These are phyloP conservation scores for Trichoderma semiorbis DNA, from an alignment of 2,329 filamentous ascomycete genomes.

Conservation along the genomic window DNA sequence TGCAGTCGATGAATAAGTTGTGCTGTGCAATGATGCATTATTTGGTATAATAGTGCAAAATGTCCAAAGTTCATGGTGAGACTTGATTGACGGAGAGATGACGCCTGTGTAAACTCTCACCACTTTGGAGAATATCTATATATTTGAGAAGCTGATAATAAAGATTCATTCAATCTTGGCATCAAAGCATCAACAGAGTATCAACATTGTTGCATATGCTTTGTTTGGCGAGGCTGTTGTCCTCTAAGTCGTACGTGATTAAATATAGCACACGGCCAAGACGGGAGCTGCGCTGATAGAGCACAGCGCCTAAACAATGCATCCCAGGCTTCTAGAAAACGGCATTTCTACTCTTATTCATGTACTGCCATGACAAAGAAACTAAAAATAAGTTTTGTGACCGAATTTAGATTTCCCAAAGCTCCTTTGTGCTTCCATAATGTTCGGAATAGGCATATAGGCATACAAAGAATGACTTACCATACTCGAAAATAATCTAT, in stretches of 20 bases:
- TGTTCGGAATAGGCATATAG: neutral
- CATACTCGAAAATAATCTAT: neutral
- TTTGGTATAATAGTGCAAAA: neutral
- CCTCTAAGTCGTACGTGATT: neutral
- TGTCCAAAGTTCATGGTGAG: neutral
- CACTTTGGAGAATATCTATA: neutral
- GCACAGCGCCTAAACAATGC: neutral
- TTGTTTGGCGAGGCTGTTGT: neutral
- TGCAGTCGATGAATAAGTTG: neutral
- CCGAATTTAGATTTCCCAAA: neutral
- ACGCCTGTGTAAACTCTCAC: neutral
- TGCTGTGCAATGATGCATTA: neutral
- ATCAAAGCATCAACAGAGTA: rapidly evolving
- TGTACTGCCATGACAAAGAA: neutral
- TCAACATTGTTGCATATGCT: neutral
- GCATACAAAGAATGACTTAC: neutral
- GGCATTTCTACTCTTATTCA: neutral
- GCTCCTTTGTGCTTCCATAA: neutral
- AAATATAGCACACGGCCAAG: neutral
- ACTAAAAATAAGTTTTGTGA: too few relatives aligned
- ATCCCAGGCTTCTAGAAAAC: neutral
- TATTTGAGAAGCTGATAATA: neutral
- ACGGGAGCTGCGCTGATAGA: neutral
- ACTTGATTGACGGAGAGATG: neutral
- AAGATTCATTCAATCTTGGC: neutral